Conservation (phyloP, 2,329 filamentous ascomycete genomes). For the Aureobasidium sp. region DNA sequence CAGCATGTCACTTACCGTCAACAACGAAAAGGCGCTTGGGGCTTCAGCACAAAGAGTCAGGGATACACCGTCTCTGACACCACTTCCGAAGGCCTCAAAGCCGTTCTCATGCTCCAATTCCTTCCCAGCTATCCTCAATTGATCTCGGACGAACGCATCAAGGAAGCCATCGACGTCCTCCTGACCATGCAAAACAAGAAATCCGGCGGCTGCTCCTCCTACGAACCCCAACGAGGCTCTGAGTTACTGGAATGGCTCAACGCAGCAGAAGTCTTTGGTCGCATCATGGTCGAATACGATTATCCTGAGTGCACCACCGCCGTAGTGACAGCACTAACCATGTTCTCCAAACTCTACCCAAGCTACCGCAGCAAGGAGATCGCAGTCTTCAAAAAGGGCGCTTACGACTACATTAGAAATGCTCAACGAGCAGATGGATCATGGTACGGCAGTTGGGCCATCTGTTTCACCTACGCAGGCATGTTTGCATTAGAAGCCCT, state of each 20-base stretch:
- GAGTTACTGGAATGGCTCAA: slow-evolving; percentile 78
- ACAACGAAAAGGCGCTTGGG: slow-evolving; percentile 87
- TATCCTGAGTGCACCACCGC: slow-evolving; percentile 98
- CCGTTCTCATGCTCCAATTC: slow-evolving; percentile 76
- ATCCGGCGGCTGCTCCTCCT: slow-evolving; percentile 80
- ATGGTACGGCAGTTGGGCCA: slow-evolving; percentile 97
- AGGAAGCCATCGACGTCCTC: slow-evolving; percentile 83
- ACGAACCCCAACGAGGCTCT: slow-evolving; percentile 75
- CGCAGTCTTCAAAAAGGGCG: slow-evolving; percentile 60
- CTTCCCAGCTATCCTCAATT: slow-evolving; percentile 66
- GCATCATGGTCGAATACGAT: slow-evolving; percentile 98
- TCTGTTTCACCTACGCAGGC: slow-evolving; percentile 94
- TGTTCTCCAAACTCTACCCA: slow-evolving; percentile 77
- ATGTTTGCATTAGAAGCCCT: slow-evolving; percentile 95
- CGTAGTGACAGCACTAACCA: slow-evolving; percentile 75
- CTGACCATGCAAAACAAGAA: slow-evolving; percentile 77
- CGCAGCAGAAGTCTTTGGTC: slow-evolving; percentile 90
- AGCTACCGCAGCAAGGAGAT: slow-evolving; percentile 74
- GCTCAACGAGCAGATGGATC: slow-evolving; percentile 75
- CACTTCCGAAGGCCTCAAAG: slow-evolving; percentile 82
- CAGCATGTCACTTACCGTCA: slow-evolving; percentile 82
- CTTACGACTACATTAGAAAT: slow-evolving; percentile 74
- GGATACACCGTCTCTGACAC: slow-evolving; percentile 96
- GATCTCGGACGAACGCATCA: slow-evolving; percentile 69
- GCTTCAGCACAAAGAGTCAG: slow-evolving; percentile 85